Evolutionary conservation across 2,329 filamentous ascomycete species (phyloP).

Genomic region (Diaporthe sp.): DNA sequence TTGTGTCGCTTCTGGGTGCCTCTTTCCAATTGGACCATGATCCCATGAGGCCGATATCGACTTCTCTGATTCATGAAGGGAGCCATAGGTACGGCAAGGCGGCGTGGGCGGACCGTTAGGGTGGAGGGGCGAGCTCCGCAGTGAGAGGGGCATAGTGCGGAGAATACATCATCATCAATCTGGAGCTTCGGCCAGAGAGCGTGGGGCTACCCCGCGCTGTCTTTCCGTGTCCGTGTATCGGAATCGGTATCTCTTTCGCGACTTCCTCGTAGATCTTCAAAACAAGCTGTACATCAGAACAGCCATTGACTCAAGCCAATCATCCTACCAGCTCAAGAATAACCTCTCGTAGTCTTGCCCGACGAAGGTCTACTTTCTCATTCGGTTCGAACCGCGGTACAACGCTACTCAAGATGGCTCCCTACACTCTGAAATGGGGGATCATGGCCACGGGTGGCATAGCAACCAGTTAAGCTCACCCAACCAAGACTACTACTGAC

Average conservation of each 20-base stretch:
- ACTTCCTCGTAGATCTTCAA: not conserved
- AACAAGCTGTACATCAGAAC: not conserved
- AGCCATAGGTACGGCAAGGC: not conserved
- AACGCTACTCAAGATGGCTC: slow-evolving; percentile 52
- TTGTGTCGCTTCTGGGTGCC: not conserved
- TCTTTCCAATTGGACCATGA: not conserved
- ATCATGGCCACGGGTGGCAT: slow-evolving; percentile 73
- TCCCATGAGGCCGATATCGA: not conserved
- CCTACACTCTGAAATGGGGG: slow-evolving; percentile 68
- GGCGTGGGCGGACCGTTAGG: not conserved
- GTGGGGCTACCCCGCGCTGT: slow-evolving; percentile 14
- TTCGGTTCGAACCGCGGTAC: not conserved
- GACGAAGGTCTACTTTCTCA: not conserved
- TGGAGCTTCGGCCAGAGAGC: not conserved
- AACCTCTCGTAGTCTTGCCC: not conserved
- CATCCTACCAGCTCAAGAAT: no score
- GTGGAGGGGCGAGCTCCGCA: slow-evolving; percentile 14
- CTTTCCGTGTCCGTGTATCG: not conserved
- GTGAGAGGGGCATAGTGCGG: slow-evolving; percentile 5
- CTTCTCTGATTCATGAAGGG: not conserved
- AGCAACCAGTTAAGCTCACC: slow-evolving; percentile 48
- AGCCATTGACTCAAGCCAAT: not conserved
- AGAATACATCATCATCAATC: slow-evolving; percentile 18
- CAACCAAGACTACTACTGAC: slow-evolving; percentile 1
- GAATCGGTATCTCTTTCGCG: slow-evolving; percentile 6